Conservation (phyloP, 176 grass and related monocot genomes). For the Rhynchospora breviuscula region DNA sequence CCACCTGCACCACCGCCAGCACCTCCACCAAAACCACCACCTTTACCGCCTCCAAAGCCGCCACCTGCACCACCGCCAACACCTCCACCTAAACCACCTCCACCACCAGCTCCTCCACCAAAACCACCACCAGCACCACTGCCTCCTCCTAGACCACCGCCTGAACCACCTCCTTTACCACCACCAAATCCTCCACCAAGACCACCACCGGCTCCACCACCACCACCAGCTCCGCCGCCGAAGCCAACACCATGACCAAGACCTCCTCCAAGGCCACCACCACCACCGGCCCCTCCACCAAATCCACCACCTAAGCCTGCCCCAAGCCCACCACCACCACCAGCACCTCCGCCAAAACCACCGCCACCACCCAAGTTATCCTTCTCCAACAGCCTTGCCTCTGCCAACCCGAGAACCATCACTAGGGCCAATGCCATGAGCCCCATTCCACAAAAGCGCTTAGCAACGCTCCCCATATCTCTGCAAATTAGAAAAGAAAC, state of each 20-base stretch:
- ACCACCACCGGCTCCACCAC: slow-evolving; percentile 30
- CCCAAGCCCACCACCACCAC: slow-evolving; percentile 32
- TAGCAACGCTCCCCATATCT: slow-evolving; percentile 32
- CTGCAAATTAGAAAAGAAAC: neutral
- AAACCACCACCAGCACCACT: slow-evolving; percentile 14
- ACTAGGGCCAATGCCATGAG: slow-evolving; percentile 31
- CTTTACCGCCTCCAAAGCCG: slow-evolving; percentile 21
- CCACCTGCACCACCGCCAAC: slow-evolving; percentile 21
- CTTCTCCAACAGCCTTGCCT: slow-evolving; percentile 51
- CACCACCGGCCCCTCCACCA: slow-evolving; percentile 29
- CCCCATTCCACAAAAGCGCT: slow-evolving; percentile 3
- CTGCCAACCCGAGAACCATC: slow-evolving; percentile 28
- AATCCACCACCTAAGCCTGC: slow-evolving; percentile 30
- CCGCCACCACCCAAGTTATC: slow-evolving; percentile 43
- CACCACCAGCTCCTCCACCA: slow-evolving; percentile 32
- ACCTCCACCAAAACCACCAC: slow-evolving; percentile 16
- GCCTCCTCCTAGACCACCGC: slow-evolving; percentile 23
- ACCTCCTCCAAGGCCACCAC: slow-evolving; percentile 24
- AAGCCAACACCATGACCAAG: slow-evolving; percentile 12
- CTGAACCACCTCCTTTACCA: neutral
- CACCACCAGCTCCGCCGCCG: slow-evolving; percentile 19
- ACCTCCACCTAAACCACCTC: slow-evolving; percentile 26
- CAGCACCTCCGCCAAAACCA: slow-evolving; percentile 37
- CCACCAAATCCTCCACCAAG: slow-evolving; percentile 13
- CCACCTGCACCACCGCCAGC: neutral